Conservation (phyloP, 495 filamentous ascomycete species). For the Penicillium daleae region DNA sequence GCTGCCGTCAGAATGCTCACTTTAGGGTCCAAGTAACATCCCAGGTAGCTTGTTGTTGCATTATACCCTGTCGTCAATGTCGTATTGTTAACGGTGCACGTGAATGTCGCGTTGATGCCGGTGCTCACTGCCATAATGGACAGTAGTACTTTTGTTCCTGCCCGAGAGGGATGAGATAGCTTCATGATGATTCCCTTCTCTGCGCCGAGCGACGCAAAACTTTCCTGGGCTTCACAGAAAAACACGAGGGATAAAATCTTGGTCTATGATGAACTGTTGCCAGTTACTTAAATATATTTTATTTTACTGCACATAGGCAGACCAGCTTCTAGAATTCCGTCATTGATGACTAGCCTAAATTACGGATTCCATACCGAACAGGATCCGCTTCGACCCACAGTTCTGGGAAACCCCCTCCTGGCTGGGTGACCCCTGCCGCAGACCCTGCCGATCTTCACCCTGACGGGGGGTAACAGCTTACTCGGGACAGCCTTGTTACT, state of each 20-base stretch:
- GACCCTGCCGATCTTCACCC: not conserved
- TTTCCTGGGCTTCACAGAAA: not conserved
- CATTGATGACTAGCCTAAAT: not conserved
- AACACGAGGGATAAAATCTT: not conserved
- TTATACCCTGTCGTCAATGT: not conserved
- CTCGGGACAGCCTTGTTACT: not conserved
- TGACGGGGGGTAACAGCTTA: not conserved
- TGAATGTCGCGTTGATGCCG: not conserved
- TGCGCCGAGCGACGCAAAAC: not conserved
- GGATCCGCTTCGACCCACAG: not conserved
- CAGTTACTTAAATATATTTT: not conserved
- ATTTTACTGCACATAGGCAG: not conserved
- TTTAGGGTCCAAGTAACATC: constrained; percentile 19
- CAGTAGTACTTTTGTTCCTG: not conserved
- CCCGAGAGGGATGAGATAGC: not conserved
- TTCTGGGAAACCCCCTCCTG: not conserved
- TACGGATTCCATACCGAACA: not conserved
- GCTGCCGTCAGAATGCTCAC: constrained; percentile 15
- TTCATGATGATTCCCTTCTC: not conserved
- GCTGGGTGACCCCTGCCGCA: too few species aligned
- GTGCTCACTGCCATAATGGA: not conserved
- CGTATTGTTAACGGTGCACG: not conserved
- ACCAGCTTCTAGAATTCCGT: not conserved
- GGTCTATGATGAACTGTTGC: not conserved
- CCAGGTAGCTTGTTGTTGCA: not conserved